A percentile compares a stretch with the other conserved stretches of the same genome.
phyloP scores from a whole-genome alignment of 495 filamentous ascomycete species.

The Bathelium albidoporum region DNA sequence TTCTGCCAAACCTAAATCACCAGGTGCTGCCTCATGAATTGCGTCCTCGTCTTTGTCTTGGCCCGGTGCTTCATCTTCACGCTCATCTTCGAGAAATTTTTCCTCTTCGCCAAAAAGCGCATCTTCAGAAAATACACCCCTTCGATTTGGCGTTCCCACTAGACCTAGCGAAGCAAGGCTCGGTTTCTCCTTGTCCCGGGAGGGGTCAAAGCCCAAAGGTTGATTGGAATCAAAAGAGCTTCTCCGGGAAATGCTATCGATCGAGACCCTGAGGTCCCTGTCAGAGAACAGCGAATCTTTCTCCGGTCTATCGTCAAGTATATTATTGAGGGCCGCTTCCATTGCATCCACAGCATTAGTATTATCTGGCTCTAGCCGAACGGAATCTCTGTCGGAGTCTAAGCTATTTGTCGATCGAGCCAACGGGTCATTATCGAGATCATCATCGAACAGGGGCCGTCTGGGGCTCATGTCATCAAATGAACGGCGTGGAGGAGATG shows the following conservation, averaged over 20 bases:
- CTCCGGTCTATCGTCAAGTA: slow-evolving; percentile 67
- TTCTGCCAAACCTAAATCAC: slow-evolving; percentile 87
- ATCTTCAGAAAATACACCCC: slow-evolving; percentile 83
- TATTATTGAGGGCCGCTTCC: slow-evolving; percentile 89
- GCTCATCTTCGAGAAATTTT: slow-evolving; percentile 75
- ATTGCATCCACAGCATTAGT: slow-evolving; percentile 73
- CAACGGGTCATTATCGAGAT: slow-evolving; percentile 53
- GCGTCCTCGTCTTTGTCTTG: slow-evolving; percentile 53
- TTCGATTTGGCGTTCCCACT: slow-evolving; percentile 65
- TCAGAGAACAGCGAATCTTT: slow-evolving; percentile 42
- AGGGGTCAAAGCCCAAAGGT: background rate
- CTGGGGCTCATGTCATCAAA: slow-evolving; percentile 46
- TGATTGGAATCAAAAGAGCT: slow-evolving; percentile 47
- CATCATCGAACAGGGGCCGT: slow-evolving; percentile 53
- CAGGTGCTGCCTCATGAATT: slow-evolving; percentile 89
- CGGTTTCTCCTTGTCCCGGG: slow-evolving; percentile 47
- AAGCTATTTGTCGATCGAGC: slow-evolving; percentile 51
- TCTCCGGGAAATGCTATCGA: slow-evolving; percentile 41
- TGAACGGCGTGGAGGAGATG: slow-evolving; percentile 41
- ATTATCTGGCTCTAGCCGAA: slow-evolving; percentile 27
- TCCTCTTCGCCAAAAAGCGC: slow-evolving; percentile 90
- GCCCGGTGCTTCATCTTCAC: slow-evolving; percentile 53
- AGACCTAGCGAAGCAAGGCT: slow-evolving; percentile 87
- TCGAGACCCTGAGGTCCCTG: slow-evolving; percentile 35
- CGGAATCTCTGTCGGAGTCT: slow-evolving; percentile 30